Base-by-base conservation (phyloP, 2,329 filamentous ascomycete genomes). In the Cadophora sp. region DNA sequence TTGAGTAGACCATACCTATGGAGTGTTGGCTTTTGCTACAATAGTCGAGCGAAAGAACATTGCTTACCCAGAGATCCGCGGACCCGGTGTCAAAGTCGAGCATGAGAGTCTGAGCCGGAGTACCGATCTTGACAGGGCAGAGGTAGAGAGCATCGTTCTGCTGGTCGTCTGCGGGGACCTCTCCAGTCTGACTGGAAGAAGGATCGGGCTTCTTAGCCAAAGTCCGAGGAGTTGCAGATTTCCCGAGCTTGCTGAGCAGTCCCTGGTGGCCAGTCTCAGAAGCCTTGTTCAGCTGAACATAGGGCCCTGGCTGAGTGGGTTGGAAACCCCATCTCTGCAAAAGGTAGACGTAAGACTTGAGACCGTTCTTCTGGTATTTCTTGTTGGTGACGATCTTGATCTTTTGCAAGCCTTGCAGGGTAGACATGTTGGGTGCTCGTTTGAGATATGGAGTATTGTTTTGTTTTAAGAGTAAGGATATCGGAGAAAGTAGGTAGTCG, bases 51-150 rank as follows among this genome's bases (percentile, higher is more conserved):
- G 1, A 4, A 6, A 27, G 12, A n/a, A n/a, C 2, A 48, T 4
- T 22, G 14, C 82, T 73, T 80, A 88, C 86, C 90, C 89, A 92
- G 26, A 91, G 82, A 80, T 92, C 91, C 24, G 89, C 84, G 12
- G 88, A 91, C 24, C 90, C 90, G 48, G 90, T 92, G 76, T 93
- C 91, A 69, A 92, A 92, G 74, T 92, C 86, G 16, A 92, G 78
- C 71, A 83, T 84, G 53, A 89, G 72, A 56, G 80, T 87, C 80
- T 92, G 90, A 1, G 83, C 78, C 19, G 90, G 90, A 1, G 86
- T 89, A 31, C 91, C 91, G 69, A 93, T 89, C 16, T 80, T 76
- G 29, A 92, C 86, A 34, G 86, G 83, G 59, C 86, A 89, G 26
- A 92, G 83, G 76, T 92, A 92, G 79, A 86, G 79, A 6, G 85